Conservation (phyloP, 306 rosid genomes). For the Parietaria judaica region DNA sequence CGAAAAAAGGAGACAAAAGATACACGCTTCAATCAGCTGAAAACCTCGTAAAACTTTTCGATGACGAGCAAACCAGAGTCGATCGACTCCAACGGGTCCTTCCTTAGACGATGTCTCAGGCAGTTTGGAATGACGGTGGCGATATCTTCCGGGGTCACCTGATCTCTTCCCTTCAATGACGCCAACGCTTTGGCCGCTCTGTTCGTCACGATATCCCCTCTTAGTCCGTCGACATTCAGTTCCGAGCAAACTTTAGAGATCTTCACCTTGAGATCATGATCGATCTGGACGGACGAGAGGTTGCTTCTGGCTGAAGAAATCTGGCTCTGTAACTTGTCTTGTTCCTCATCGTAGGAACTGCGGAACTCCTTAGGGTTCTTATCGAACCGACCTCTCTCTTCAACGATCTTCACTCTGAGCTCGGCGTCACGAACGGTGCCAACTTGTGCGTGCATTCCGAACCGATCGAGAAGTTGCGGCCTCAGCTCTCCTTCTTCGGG, state of each 20-base stretch:
- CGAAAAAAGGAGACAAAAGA: background rate
- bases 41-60: slow-evolving; percentile 81
- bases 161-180: slow-evolving; percentile 69
- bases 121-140: slow-evolving; percentile 94
- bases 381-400: slow-evolving; percentile 82
- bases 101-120: slow-evolving; percentile 90
- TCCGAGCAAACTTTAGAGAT: slow-evolving; percentile 84
- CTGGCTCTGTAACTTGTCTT: slow-evolving; percentile 64
- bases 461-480: slow-evolving; percentile 91
- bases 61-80: slow-evolving; percentile 89
- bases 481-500: slow-evolving; percentile 99
- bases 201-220: slow-evolving; percentile 90
- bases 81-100: slow-evolving; percentile 90
- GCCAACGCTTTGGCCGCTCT: slow-evolving; percentile 94
- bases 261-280: slow-evolving; percentile 72
- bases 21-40: slow-evolving; percentile 40
- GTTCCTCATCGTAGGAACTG: slow-evolving; percentile 51
- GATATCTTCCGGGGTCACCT: slow-evolving; percentile 67
- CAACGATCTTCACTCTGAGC: slow-evolving; percentile 90
- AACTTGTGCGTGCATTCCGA: slow-evolving; percentile 98
- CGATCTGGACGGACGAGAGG: slow-evolving; percentile 64
- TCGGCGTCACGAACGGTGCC: slow-evolving; percentile 95
- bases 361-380: slow-evolving; percentile 69
- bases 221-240: slow-evolving; percentile 85
- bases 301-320: slow-evolving; percentile 56